Evolutionary conservation across 495 filamentous ascomycete species (phyloP).

Genomic region (Monascus purpureus): DNA sequence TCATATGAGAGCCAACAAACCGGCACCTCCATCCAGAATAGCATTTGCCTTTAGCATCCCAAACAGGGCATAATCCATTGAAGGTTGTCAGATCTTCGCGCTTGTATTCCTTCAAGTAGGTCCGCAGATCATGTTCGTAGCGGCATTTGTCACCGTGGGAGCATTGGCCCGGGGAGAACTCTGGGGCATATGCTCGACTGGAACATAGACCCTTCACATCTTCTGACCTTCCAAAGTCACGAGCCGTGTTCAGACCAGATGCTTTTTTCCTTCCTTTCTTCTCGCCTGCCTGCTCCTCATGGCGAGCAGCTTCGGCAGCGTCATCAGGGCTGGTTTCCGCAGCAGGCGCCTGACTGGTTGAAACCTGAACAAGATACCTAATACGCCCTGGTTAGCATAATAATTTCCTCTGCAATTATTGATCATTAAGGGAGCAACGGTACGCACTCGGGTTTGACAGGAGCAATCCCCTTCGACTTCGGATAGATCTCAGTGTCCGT

Average conservation of each 20-base stretch:
- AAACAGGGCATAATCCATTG: constrained; percentile 65
- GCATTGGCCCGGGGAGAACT: constrained; percentile 64
- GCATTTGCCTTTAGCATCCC: constrained; percentile 61
- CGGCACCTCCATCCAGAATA: constrained; percentile 84
- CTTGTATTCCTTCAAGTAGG: constrained; percentile 73
- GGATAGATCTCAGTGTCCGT: constrained; percentile 16
- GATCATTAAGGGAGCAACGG: neutral
- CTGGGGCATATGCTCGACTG: constrained; percentile 46
- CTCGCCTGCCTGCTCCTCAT: constrained; percentile 24
- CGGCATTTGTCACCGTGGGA: constrained; percentile 64
- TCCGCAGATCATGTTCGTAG: constrained; percentile 66
- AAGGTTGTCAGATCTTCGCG: constrained; percentile 64
- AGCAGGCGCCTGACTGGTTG: constrained; percentile 8
- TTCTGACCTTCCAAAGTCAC: constrained; percentile 68
- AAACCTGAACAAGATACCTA: constrained; percentile 43
- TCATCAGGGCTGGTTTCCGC: constrained; percentile 37
- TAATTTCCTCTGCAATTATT: neutral
- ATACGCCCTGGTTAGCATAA: constrained; percentile 3
- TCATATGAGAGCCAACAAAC: constrained; percentile 67
- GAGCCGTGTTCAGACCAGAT: constrained; percentile 72
- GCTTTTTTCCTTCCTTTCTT: constrained; percentile 44
- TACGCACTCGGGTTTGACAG: constrained; percentile 72
- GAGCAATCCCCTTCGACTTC: constrained; percentile 55
- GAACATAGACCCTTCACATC: constrained; percentile 70
- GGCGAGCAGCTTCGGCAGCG: constrained; percentile 49